A percentile compares a stretch with the other conserved stretches of the same genome.
Evolutionary conservation across 2,329 filamentous ascomycete species (phyloP).

Genomic region (Colletotrichum sp.): DNA sequence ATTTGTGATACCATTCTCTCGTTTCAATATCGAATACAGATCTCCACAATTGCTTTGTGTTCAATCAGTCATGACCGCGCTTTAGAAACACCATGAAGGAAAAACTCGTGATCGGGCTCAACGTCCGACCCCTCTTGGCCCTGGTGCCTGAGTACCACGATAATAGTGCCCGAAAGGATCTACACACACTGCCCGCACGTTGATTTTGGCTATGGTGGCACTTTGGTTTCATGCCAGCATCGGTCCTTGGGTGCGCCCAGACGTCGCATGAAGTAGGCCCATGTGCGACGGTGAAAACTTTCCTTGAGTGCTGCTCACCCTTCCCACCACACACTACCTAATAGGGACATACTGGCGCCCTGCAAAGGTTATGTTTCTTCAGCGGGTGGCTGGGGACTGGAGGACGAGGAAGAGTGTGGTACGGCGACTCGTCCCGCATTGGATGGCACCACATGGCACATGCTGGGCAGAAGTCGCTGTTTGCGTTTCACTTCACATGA

Average conservation of each 20-base stretch:
- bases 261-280: not conserved
- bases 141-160: not conserved
- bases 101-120: not conserved
- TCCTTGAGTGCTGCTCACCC: not conserved
- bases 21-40: not conserved
- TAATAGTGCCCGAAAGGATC: not conserved
- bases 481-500: not conserved
- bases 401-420: not conserved
- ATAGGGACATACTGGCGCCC: not conserved
- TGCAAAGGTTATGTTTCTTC: not conserved
- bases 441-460: not conserved
- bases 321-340: not conserved
- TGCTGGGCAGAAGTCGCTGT: not conserved
- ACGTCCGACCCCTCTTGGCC: not conserved
- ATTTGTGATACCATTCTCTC: conserved; percentile 12
- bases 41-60: not conserved
- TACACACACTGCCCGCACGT: not conserved
- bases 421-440: not conserved
- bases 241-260: not conserved
- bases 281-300: not conserved
- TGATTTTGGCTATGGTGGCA: not conserved
- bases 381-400: not conserved
- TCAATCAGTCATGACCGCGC: not conserved
- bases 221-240: not conserved
- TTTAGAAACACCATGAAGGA: not conserved